Base-by-base conservation (phyloP, 108 stramenopile genomes). In the Fragilariopsis cylindrus region DNA sequence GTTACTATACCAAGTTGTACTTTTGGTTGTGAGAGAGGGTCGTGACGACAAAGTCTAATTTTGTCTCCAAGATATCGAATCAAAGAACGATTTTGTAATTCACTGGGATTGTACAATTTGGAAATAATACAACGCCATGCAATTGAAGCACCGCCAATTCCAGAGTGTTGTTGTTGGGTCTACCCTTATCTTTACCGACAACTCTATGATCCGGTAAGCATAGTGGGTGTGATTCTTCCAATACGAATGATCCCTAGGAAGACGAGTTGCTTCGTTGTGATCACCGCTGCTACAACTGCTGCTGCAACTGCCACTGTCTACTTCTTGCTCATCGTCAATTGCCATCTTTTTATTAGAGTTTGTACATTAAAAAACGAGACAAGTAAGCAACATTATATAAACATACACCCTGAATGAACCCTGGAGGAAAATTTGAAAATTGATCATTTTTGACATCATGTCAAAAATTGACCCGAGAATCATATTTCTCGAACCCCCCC, bases 121-220 rank as follows among this genome's bases (percentile, higher is more conserved):
- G 92, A 82, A 93, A 91, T 48, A 93, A 67, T 0, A 93, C 82
- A 13, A 91, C 82, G 21, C 86, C 88, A 46, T 80, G 84, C 45
- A 94, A 76, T 78, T 91, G 89, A 56, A 94, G 70, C 46, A 94
- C 76, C 11, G 90, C 78, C 30, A 92, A 45, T 70, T 85, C 71
- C 18, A 50, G 49, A 16, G 67, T 50, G 30, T 6, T 8, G 16
- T 5, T 21, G 9, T 19, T n/a, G 67, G 5, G 44, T 7, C 15
- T 16, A 39, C 40, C 40, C n/a, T 4, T 7, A 68, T 68, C 67
- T n/a, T 8, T 3, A 53, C 52, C 12, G 12, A 53, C 12, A 53
- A n/a, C 15, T 12, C 15, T 15, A 53, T 53, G 15, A 7, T 68
- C 67, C n/a, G 67, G 67, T 12, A 68, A 48, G 30, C 30, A 30